Percentiles rank a stretch among this genome's conserved stretches.
Conservation (phyloP, 306 rosid species). For the Quercus engelmannii region DNA sequence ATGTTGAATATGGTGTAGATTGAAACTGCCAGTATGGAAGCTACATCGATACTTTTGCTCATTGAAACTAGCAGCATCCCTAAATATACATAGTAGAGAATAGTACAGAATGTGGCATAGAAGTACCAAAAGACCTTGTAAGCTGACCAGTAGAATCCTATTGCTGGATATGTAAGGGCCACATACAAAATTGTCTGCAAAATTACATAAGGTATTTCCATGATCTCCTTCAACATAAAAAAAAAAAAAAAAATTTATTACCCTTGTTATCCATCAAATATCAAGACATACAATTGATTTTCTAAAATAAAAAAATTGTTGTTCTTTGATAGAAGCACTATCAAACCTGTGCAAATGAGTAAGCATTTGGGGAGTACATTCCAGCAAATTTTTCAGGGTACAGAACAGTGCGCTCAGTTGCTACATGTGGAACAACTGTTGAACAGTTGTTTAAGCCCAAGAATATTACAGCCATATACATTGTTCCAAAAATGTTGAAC, state of each 20-base stretch:
- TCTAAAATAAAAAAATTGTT: not conserved
- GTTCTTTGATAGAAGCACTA: conserved; percentile 10
- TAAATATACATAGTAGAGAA: conserved; percentile 68
- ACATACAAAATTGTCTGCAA: conserved; percentile 66
- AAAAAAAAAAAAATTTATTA: not conserved
- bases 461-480: conserved; percentile 72
- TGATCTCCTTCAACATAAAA: conserved; percentile 45
- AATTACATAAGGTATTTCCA: conserved; percentile 72
- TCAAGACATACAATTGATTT: conserved; percentile 3
- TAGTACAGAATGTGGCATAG: conserved; percentile 74
- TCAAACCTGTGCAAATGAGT: conserved; percentile 73
- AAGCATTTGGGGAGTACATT: conserved; percentile 76
- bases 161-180: conserved; percentile 70
- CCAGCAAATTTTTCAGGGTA: conserved; percentile 80
- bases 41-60: conserved; percentile 61
- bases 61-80: conserved; percentile 73
- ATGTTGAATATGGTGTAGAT: conserved; percentile 74
- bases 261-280: not conserved
- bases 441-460: conserved; percentile 72
- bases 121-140: conserved; percentile 74
- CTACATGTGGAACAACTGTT: conserved; percentile 55
- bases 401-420: conserved; percentile 64
- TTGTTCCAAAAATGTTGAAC: conserved; percentile 64
- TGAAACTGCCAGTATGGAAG: conserved; percentile 59
- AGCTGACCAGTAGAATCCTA: conserved; percentile 66